A percentile compares a stretch with the other conserved stretches of the same genome.
Conservation (phyloP, 2,329 filamentous ascomycete species). For the Pseudogymnoascus sp. region DNA sequence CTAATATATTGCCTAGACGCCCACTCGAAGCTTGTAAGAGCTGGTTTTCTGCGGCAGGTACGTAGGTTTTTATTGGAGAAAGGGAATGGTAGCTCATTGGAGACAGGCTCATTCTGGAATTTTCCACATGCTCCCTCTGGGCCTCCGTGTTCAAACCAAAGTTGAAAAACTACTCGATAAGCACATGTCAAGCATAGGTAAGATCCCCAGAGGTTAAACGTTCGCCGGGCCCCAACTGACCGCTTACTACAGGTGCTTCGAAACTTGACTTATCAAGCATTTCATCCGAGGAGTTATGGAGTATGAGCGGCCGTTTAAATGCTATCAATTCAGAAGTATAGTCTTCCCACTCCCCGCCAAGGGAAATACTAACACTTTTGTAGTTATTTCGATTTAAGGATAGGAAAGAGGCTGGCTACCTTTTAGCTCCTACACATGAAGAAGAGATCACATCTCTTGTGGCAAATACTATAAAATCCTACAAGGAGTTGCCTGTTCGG, state of each 20-base stretch:
- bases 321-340: slow-evolving; percentile 64
- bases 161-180: slow-evolving; percentile 78
- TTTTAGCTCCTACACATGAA: slow-evolving; percentile 90
- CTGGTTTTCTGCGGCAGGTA: slow-evolving; percentile 68
- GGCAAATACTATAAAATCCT: slow-evolving; percentile 64
- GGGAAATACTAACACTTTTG: slow-evolving; percentile 11
- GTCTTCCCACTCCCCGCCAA: slow-evolving; percentile 9
- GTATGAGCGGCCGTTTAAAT: slow-evolving; percentile 71
- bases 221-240: slow-evolving; percentile 1
- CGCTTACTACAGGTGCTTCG: slow-evolving; percentile 55
- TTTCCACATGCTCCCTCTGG: slow-evolving; percentile 85
- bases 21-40: slow-evolving; percentile 60
- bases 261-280: slow-evolving; percentile 77
- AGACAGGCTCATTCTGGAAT: slow-evolving; percentile 73
- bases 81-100: not conserved
- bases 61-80: slow-evolving; percentile 16
- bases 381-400: slow-evolving; percentile 76
- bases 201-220: slow-evolving; percentile 12
- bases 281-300: slow-evolving; percentile 79
- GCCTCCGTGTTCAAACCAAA: slow-evolving; percentile 80
- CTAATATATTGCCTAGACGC: slow-evolving; percentile 41
- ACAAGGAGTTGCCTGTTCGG: slow-evolving; percentile 76
- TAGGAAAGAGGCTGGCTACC: slow-evolving; percentile 63
- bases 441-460: slow-evolving; percentile 90
- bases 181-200: slow-evolving; percentile 73